Conservation (phyloP, 768 basidiomycete genomes). For the Tricholoma saponaceum region DNA sequence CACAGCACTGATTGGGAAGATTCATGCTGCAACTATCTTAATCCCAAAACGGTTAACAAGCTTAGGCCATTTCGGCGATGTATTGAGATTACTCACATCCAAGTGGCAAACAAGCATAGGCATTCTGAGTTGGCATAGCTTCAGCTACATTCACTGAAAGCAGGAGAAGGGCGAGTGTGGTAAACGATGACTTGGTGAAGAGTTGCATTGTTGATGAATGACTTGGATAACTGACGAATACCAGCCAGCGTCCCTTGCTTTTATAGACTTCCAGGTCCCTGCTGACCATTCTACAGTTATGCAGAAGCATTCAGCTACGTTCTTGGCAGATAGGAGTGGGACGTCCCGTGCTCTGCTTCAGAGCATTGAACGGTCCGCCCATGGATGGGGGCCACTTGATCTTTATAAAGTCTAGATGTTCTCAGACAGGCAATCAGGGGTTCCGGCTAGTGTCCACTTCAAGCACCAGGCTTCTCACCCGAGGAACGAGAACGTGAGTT, state of each 20-base stretch:
- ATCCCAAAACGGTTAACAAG: not conserved
- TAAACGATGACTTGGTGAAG: not conserved
- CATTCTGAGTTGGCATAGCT: not conserved
- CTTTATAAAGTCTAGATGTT: no score
- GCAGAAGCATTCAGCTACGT: not conserved
- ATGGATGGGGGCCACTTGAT: not conserved
- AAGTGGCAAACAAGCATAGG: not conserved
- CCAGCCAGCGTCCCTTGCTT: not conserved
- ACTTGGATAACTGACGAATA: not conserved
- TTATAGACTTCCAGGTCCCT: not conserved
- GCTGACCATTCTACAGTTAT: not conserved
- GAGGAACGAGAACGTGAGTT: no score
- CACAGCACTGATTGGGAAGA: not conserved
- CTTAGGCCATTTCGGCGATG: not conserved
- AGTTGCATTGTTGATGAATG: not conserved
- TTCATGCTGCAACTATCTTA: not conserved
- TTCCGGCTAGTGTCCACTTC: not conserved
- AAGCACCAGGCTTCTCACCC: no score
- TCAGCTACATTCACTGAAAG: not conserved
- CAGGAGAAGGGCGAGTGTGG: not conserved
- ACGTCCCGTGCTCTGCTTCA: not conserved
- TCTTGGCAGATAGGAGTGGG: not conserved
- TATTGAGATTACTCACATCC: not conserved
- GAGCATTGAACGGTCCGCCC: not conserved
- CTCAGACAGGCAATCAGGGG: no score